Conservation (phyloP, 163 green algal species). For the Chlorella variabilis region DNA sequence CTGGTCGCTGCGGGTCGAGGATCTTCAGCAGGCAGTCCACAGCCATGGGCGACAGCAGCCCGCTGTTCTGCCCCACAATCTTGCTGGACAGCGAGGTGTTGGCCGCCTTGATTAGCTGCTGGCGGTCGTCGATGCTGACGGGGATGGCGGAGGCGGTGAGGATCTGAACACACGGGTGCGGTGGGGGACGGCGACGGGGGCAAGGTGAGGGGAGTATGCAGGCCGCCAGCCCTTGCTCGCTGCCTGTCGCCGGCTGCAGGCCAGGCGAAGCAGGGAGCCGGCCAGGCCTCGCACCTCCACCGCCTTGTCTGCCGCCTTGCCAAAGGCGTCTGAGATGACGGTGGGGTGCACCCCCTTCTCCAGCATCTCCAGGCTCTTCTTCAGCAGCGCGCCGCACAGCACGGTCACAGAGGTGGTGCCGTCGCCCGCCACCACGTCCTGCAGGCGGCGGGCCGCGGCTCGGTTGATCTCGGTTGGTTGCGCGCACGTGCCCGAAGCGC, state of each 20-base stretch:
- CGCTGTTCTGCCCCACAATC: constrained; percentile 96
- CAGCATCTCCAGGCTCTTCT: constrained; percentile 93
- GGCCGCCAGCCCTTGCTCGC: too few species aligned
- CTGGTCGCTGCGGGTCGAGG: constrained; percentile 79
- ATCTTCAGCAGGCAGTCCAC: constrained; percentile 92
- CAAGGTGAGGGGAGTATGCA: background rate
- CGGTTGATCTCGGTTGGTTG: too few species aligned
- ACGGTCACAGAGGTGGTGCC: constrained; percentile 96
- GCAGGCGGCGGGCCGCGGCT: too few species aligned
- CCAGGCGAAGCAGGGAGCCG: too few species aligned
- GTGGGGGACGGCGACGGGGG: background rate
- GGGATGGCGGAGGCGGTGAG: constrained; percentile 85
- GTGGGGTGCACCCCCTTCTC: constrained; percentile 96
- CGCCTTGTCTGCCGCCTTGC: constrained; percentile 81
- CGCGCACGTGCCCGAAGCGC: too few species aligned
- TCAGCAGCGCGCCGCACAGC: constrained; percentile 91
- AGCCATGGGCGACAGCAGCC: constrained; percentile 95
- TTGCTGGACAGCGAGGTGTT: constrained; percentile 97
- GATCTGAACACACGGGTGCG: constrained; percentile 76
- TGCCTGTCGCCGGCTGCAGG: too few species aligned
- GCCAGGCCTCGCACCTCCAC: constrained; percentile 75
- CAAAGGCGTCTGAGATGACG: constrained; percentile 95
- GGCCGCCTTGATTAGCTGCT: constrained; percentile 91
- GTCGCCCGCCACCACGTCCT: constrained; percentile 98
- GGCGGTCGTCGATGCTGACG: constrained; percentile 90